Conservation (phyloP, 129 eudicot genomes). For the Saussurea involucrata region DNA sequence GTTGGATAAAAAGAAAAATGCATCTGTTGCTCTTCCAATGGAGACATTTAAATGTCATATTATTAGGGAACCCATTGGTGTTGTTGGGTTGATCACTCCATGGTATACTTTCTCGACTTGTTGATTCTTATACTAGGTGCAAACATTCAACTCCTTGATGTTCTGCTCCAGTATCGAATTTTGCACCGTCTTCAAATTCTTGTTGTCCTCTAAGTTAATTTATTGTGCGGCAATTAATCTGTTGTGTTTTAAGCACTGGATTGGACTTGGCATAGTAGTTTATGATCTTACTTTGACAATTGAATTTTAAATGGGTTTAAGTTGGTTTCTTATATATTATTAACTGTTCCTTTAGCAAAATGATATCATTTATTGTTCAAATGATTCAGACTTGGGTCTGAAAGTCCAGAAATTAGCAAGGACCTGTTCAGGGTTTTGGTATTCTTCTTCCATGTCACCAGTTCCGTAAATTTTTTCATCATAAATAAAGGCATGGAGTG, state of each 20-base stretch:
- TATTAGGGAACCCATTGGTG: conserved; percentile 75
- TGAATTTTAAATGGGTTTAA: background rate
- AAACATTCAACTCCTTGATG: background rate
- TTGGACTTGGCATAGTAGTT: background rate
- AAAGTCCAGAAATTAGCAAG: background rate
- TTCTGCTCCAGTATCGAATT: background rate
- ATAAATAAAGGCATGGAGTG: background rate
- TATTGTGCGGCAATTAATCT: background rate
- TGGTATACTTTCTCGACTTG: conserved; percentile 40
- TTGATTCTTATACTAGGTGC: background rate
- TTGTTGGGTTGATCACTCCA: conserved; percentile 87
- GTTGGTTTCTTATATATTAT: background rate
- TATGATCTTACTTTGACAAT: background rate
- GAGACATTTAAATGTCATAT: conserved; percentile 73
- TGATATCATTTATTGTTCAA: background rate
- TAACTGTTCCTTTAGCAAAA: background rate
- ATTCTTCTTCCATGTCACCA: background rate
- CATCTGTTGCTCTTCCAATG: conserved; percentile 69
- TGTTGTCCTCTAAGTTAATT: background rate
- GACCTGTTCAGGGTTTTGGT: background rate
- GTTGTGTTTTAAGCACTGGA: background rate
- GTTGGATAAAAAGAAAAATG: conserved; percentile 68
- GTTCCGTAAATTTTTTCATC: background rate
- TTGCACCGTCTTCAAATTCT: background rate
- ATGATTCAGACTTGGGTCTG: background rate